Evolutionary conservation across 73 alveolate genomes (phyloP).

Genomic region (Tetrahymena elliotti): DNA sequence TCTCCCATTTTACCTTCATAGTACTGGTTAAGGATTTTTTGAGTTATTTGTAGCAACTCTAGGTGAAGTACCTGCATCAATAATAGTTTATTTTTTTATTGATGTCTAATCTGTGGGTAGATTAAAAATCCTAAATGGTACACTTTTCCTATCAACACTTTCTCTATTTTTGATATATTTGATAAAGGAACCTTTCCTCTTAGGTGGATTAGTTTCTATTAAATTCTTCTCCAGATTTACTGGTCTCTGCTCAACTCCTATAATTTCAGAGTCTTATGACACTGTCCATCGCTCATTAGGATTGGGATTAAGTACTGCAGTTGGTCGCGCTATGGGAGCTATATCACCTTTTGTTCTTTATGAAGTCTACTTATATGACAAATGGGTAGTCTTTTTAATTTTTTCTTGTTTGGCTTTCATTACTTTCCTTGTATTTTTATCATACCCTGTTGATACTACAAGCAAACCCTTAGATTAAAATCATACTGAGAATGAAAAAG

Average conservation of each 20-base stretch:
- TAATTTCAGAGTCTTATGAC: conserved; percentile 30
- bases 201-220: conserved; percentile 6
- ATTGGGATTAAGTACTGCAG: conserved; percentile 16
- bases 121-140: not conserved
- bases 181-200: conserved; percentile 4
- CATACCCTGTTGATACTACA: conserved; percentile 6
- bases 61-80: conserved; percentile 22
- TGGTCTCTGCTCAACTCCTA: conserved; percentile 10
- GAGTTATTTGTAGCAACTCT: conserved; percentile 10
- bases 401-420: not conserved
- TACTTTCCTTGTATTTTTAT: not conserved
- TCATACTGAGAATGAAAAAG: not conserved
- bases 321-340: conserved; percentile 21
- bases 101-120: conserved; percentile 15
- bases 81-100: conserved; percentile 1
- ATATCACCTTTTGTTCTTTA: conserved; percentile 14
- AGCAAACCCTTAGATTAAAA: conserved; percentile 14
- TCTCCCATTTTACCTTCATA: conserved; percentile 14
- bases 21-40: not conserved
- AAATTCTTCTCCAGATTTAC: conserved; percentile 31
- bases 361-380: conserved; percentile 6
- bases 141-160: not conserved
- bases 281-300: conserved; percentile 32
- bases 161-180: conserved; percentile 6
- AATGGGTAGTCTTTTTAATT: conserved; percentile 19